These are phyloP conservation scores for Flaveria floridana DNA, from an alignment of 140 eudicot species.

Conservation along the genomic window DNA sequence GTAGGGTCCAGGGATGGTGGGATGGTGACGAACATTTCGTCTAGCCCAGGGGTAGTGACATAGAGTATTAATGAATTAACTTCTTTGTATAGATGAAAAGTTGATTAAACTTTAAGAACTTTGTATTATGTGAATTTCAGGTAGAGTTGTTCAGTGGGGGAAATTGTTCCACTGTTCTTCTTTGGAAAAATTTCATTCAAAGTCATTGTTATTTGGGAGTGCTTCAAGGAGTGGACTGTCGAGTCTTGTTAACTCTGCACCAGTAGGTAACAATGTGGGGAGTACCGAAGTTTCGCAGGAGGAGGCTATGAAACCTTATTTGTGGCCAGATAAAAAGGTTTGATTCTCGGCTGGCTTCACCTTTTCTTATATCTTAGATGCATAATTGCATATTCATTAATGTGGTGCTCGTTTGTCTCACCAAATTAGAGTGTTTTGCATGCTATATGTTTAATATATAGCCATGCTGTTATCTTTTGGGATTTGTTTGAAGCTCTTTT, in stretches of 20 bases:
- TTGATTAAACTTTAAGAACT: neutral
- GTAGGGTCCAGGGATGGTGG: too few relatives aligned
- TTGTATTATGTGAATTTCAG: constrained; percentile 33
- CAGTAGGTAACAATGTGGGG: constrained; percentile 31
- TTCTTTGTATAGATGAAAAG: neutral
- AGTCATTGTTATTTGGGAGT: constrained; percentile 16
- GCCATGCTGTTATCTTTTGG: neutral
- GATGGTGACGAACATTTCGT: too few relatives aligned
- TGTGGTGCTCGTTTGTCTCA: neutral
- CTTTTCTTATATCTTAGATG: constrained; percentile 1
- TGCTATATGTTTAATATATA: neutral
- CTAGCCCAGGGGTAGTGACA: too few relatives aligned
- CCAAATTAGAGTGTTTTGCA: neutral
- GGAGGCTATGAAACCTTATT: constrained; percentile 32
- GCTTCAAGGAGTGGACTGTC: constrained; percentile 29
- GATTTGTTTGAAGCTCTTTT: neutral
- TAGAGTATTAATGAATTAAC: neutral
- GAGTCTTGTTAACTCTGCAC: constrained; percentile 30
- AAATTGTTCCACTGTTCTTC: constrained; percentile 34
- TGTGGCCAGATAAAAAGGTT: constrained; percentile 65
- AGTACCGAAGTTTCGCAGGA: constrained; percentile 35
- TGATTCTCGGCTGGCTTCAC: neutral
- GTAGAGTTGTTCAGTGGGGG: constrained; percentile 30
- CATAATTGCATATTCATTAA: constrained; percentile 18
- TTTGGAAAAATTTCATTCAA: constrained; percentile 27